Evolutionary conservation across 805 yeast species (phyloP).

Genomic region (Candida saitoana): DNA sequence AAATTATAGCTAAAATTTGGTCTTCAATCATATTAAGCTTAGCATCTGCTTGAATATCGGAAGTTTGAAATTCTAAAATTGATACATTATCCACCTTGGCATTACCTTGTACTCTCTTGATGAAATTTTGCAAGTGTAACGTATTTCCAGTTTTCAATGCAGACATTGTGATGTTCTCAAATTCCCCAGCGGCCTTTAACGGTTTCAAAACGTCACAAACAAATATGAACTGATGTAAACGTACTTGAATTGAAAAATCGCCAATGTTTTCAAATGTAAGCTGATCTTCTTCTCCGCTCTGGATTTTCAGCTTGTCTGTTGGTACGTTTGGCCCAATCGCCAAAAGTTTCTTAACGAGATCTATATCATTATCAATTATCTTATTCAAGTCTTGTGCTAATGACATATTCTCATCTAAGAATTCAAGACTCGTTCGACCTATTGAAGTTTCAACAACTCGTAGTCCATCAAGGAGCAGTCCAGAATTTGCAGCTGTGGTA

Average conservation of each 20-base stretch:
- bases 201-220: conserved; percentile 8
- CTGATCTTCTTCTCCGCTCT: not conserved
- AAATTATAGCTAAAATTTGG: conserved; percentile 3
- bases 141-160: conserved; percentile 2
- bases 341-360: not conserved
- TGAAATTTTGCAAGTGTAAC: not conserved
- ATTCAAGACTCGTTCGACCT: conserved; percentile 6
- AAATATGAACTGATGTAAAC: conserved; percentile 3
- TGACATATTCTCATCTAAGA: conserved; percentile 2
- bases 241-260: conserved; percentile 1
- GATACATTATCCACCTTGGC: conserved; percentile 6
- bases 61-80: conserved; percentile 9
- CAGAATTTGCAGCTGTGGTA: conserved; percentile 11
- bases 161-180: conserved; percentile 2
- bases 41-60: conserved; percentile 6
- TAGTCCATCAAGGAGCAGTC: conserved; percentile 11
- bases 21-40: conserved; percentile 2
- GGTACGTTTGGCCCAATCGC: not conserved
- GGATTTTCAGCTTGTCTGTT: not conserved
- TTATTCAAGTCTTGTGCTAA: not conserved
- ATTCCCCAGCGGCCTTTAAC: conserved; percentile 6
- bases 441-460: conserved; percentile 10
- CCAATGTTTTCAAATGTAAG: not conserved
- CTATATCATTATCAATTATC: not conserved
- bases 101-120: conserved; percentile 4